Base-by-base conservation (phyloP, 2,329 filamentous ascomycete genomes). In the Cyclaneusma minus region DNA sequence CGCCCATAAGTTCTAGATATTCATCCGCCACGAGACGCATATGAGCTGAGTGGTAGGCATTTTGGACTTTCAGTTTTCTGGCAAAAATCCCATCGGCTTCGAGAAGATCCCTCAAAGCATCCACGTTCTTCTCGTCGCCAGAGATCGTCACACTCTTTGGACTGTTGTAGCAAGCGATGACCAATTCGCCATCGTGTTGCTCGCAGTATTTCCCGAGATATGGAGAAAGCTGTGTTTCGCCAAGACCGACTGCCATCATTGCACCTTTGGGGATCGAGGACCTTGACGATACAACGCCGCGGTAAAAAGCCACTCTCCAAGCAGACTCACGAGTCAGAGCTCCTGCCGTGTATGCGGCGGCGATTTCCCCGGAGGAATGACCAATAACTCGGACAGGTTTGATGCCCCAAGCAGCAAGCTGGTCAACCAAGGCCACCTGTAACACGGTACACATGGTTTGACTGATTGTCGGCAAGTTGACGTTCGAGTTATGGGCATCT, bases 241-340 rank as follows among this genome's bases (percentile, higher is more conserved):
- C 35, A 3, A 51, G 46, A 0, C 54, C 57, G 1, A 54, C 56
- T 0, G 61, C 61, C 21, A 65, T 38, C 64, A 68, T 68, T 2
- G 45, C 50, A 1, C 60, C 60, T 9, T 33, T 36, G 14, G 1
- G 46, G 11, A 28, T 22, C 11, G 13, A 24, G 7, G 18, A 24
- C 12, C 19, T 22, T 23, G 7, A n/a, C 22, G 30, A 11, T 13
- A 30, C 25, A 8, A 30, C 10, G 6, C 42, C 42, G 17, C 42
- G 23, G 19, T 36, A 36, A 21, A 39, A 45, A 2, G 41, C 33
- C 10, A 43, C 32, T n/a, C 30, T 29, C 27, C 35, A 30, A n/a
- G 36, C 36, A 3, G 24, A 27, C 16, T 30, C 16, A 5, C 24
- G 10, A 6, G 25, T 35, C 5, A 53, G 11, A 6, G 36, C 37